Base-by-base conservation (phyloP, 306 rosid genomes). In the Medicago arabica region DNA sequence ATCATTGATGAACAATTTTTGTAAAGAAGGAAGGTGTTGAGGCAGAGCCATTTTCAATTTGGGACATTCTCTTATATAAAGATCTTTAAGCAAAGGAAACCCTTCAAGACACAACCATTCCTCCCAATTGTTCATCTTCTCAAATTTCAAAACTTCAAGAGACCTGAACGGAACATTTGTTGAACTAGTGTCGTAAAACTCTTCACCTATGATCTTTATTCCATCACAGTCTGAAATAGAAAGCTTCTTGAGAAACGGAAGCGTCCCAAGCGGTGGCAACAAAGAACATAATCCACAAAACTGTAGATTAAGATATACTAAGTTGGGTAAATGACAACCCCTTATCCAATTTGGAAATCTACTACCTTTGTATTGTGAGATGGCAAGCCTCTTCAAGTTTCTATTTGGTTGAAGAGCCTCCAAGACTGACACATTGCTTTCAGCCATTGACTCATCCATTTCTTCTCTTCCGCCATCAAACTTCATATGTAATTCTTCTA, bases 181-280 rank as follows among this genome's bases (percentile, higher is more conserved):
- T 64, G 69, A 38, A 39, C 39, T 64, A 64, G 2, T 23, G 28
- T 23, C 28, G 2, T 38, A 76, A 23, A 84, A 80, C 64, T 84
- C 85, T 7, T 14, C 12, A 0, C 75, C 85, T 5, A 80, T 53
- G 23, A 21, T 57, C 23, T 43, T 57, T 43, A 80, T 16, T 14
- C 59, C 55, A 1, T 51, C 11, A 73, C 78, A 80, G 36, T 50
- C 12, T 19, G 18, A 34, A 11, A 80, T 80, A 0, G 9, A 14
- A 8, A 84, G 87, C 50, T 19, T 49, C 63, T 71, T 84, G 34
- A 84, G 39, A 5, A 15, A 60, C 3, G 80, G 82, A 3, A 84
- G 77, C 9, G 59, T 65, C n/a, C 84, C 87, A 59, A 76, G 75
- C 15, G 84, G 69, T 8, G 87, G 87, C 67, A 61, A 61, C 9